phyloP scores from a whole-genome alignment of 768 basidiomycete species.

The Mrakia frigida region DNA sequence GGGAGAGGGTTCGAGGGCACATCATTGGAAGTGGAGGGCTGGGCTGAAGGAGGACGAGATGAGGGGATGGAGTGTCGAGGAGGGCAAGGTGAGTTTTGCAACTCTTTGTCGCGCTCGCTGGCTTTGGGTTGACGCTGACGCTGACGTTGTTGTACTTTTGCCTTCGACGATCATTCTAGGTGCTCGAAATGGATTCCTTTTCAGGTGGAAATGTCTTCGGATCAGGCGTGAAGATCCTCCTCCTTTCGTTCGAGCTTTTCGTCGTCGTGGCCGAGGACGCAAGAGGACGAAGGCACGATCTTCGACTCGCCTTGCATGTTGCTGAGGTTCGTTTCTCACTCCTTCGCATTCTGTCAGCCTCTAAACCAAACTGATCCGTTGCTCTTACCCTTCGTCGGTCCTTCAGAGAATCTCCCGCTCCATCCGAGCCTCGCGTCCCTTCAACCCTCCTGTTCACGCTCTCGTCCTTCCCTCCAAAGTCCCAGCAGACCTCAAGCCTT shows the following conservation, averaged over 20 bases:
- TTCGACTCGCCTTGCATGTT: constrained; percentile 4
- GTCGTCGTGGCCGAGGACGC: constrained; percentile 4
- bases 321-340: neutral
- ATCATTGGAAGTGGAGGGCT: constrained; percentile 9
- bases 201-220: neutral
- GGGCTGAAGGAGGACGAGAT: neutral
- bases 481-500: neutral
- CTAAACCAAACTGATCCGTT: neutral
- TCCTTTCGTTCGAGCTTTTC: constrained; percentile 19
- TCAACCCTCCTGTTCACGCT: constrained; percentile 15
- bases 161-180: too few relatives aligned
- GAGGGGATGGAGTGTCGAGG: neutral
- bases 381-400: neutral
- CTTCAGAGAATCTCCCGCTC: neutral
- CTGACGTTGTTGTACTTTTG: too few relatives aligned
- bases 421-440: neutral
- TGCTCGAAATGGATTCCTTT: neutral
- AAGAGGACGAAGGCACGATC: neutral
- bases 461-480: constrained; percentile 9
- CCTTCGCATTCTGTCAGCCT: neutral
- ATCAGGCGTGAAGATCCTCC: neutral
- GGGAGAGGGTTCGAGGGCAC: neutral
- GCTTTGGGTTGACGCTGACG: neutral
- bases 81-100: neutral
- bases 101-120: too few relatives aligned